Base-by-base conservation (phyloP, 2,329 filamentous ascomycete genomes). In the Mycosphaerella sp. region DNA sequence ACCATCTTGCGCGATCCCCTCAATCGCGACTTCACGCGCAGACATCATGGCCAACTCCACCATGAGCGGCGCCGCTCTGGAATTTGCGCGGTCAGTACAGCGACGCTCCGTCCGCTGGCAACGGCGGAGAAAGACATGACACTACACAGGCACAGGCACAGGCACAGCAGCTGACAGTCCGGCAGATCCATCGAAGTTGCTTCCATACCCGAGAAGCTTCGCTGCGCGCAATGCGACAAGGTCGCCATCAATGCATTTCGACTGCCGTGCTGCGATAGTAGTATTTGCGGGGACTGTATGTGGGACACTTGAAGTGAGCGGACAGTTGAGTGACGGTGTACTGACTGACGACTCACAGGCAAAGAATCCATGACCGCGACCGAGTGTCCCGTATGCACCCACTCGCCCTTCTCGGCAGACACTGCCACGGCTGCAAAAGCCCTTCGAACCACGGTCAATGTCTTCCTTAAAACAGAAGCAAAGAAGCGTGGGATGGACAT, bases 121-220 rank as follows among this genome's bases (percentile, higher is more conserved):
- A 45, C 17, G 10, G 11, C 9, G 23, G 10, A 23, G 40, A 31
- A 29, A n/a, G 31, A 12, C 12, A 29, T 29, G 1, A 29, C 4
- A 29, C 6, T 1, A 4, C 26, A 29, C 26, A 29, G 26, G 26
- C 6, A 29, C 26, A 29, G 26, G 26, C 6, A 12, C 36, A 23
- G 21, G 21, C 21, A 12, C 36, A 23, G 45, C 32, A 17, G 44
- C 59, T 60, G 54, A 60, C 54, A 26, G 7, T 10, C 31, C 9
- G 38, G 26, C 67, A 95, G 89, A 70, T 85, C 87, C 47, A 78
- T 95, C 56, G 76, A 82, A 17, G 82, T 86, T 61, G 88, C 92
- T 65, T 89, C 93, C 59, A 90, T 96, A 54, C 93, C 93, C n/a
- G 89, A 91, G 66, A 96, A 95, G 78, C 80, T 98, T 60, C 87